Conservation (phyloP, 1,284 basidiomycete genomes). For the Leccinum griseonigrum region DNA sequence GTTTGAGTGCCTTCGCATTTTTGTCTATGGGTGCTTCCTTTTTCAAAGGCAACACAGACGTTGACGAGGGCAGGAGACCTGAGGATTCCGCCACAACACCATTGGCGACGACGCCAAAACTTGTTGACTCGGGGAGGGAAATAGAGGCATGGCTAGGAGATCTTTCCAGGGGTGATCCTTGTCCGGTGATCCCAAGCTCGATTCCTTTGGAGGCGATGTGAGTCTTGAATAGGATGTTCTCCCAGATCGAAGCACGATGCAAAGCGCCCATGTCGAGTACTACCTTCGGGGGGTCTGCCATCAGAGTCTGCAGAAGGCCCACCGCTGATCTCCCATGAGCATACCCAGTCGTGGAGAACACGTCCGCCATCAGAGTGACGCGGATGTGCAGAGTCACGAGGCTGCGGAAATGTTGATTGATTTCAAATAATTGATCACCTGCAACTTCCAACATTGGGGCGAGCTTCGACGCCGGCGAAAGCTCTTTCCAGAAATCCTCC, state of each 20-base stretch:
- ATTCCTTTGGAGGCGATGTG: conserved; percentile 55
- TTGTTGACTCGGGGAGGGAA: conserved; percentile 39
- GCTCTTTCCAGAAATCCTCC: conserved; percentile 65
- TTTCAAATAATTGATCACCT: conserved; percentile 48
- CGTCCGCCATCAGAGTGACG: conserved; percentile 83
- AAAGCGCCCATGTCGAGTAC: conserved; percentile 77
- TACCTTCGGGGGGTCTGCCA: conserved; percentile 64
- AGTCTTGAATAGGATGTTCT: conserved; percentile 77
- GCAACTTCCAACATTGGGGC: conserved; percentile 51
- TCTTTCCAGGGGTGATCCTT: conserved; percentile 43
- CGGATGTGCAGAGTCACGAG: conserved; percentile 81
- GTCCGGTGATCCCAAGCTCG: conserved; percentile 37
- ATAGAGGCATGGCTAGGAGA: conserved; percentile 42
- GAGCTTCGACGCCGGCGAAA: conserved; percentile 57
- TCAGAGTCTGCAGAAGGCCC: conserved; percentile 74
- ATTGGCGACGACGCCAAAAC: conserved; percentile 35
- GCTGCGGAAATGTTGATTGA: conserved; percentile 72
- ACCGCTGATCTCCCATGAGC: conserved; percentile 79
- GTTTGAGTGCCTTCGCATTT: conserved; percentile 79
- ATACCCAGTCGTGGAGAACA: conserved; percentile 85
- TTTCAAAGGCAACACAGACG: conserved; percentile 34
- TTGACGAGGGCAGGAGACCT: conserved; percentile 19
- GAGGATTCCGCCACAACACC: conserved; percentile 37
- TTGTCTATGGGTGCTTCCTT: conserved; percentile 49
- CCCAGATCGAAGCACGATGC: conserved; percentile 85